Percentiles rank a stretch among this genome's conserved stretches.
phyloP scores from a whole-genome alignment of 331 rosid genomes.

The Malus hybrid region DNA sequence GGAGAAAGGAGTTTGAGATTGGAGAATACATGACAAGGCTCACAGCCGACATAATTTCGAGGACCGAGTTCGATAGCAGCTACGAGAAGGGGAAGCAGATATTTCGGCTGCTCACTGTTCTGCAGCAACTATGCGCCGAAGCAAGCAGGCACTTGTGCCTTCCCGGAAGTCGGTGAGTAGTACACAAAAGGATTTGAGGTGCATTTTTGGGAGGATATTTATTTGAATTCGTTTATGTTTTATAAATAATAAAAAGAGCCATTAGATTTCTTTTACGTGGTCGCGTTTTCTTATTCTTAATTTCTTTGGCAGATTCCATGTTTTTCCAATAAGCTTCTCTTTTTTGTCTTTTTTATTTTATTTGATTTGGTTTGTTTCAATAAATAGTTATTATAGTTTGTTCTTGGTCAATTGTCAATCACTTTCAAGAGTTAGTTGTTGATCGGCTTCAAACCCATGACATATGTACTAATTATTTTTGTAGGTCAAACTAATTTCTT shows the following conservation, averaged over 20 bases:
- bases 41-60: conserved; percentile 80
- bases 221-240: background rate
- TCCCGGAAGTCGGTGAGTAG: conserved; percentile 83
- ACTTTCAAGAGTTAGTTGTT: conserved; percentile 1
- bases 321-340: background rate
- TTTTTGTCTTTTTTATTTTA: background rate
- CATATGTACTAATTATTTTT: background rate
- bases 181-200: background rate
- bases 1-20: conserved; percentile 63
- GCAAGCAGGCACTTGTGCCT: conserved; percentile 78
- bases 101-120: conserved; percentile 53
- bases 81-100: conserved; percentile 81
- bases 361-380: background rate
- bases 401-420: background rate
- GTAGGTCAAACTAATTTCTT: background rate
- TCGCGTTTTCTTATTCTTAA: background rate
- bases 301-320: conserved; percentile 5
- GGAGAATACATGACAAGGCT: conserved; percentile 57
- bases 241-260: background rate
- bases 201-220: background rate
- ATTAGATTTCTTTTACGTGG: background rate
- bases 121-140: conserved; percentile 74
- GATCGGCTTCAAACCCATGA: background rate
- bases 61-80: conserved; percentile 73
- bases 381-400: background rate